Base-by-base conservation (phyloP, 139 green algal species). In the Trebouxia sp. region DNA sequence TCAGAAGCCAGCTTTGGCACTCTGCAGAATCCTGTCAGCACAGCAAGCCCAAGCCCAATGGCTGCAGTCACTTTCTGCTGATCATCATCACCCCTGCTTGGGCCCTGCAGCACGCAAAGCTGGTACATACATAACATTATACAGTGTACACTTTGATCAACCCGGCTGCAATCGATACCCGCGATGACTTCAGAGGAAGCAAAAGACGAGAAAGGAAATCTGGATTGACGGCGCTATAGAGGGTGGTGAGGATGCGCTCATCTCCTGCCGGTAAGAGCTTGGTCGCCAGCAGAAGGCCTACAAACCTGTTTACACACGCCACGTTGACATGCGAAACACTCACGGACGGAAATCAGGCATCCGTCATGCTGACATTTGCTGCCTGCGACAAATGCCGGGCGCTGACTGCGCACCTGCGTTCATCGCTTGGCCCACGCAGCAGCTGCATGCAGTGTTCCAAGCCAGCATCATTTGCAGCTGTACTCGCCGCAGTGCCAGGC, bases 241-340 rank as follows among this genome's bases (percentile, higher is more conserved):
- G 85, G 2, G 75, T 38, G 1, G 51, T 50, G 0, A 91, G 42
- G 2, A 83, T 77, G 15, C 37, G 78, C 0, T 80, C 75, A 75
- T 88, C 82, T 35, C 83, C 87, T 0, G 85, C 47, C 2, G 89
- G 86, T 51, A 94, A 83, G 28, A 93, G 76, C 65, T 89, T 89
- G 8, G 90, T 93, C 7, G 92, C 90, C 51, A 96, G 82, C 30
- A 96, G 82, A 47, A 96, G 83, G 7, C 92, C 92, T 10, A 94
- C 91, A 80, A 95, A 92, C 79, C 91, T 95, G 87, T 39, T 26
- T 41, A 38, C 30, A 32, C 35, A 45, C 15, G 38, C 50, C 3
- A 41, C 22, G 14, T 35, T 38, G 26, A 37, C 9, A 17, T 43
- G 56, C n/a, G n/a, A n/a, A n/a, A n/a, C n/a, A n/a, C n/a, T n/a